phyloP scores from a whole-genome alignment of 1,139 yeast genomes.

The Pneumocystis murina region DNA sequence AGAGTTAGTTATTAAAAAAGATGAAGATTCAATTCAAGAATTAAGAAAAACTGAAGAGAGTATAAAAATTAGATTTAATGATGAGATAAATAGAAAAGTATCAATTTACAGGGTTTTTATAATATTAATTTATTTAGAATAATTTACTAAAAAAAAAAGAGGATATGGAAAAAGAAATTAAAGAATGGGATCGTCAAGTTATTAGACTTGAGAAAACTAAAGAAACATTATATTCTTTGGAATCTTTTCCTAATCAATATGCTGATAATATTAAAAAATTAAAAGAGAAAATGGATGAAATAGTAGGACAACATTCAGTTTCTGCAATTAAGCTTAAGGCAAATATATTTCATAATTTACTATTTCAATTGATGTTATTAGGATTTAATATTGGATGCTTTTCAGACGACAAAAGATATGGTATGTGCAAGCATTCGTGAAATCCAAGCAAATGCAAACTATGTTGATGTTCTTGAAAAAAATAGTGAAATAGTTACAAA shows the following conservation, averaged over 20 bases:
- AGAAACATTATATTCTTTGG: not conserved
- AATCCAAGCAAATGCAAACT: not conserved
- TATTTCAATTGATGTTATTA: not conserved
- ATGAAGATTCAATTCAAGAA: not conserved
- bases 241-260: not conserved
- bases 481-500: conserved; percentile 16
- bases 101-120: not conserved
- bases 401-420: not conserved
- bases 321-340: not conserved
- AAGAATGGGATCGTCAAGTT: not conserved
- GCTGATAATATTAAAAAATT: not conserved
- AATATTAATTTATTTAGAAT: not conserved
- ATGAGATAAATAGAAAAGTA: not conserved
- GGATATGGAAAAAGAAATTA: not conserved
- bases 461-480: conserved; percentile 8
- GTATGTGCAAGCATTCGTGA: not conserved
- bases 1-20: not conserved
- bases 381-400: not conserved
- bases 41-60: not conserved
- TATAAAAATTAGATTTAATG: not conserved
- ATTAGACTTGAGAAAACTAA: not conserved
- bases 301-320: not conserved
- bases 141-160: not conserved
- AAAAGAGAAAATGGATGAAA: not conserved
- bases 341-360: not conserved